Base-by-base conservation (phyloP, 164 flowering plant species). In the Paratinospora sagittata region DNA sequence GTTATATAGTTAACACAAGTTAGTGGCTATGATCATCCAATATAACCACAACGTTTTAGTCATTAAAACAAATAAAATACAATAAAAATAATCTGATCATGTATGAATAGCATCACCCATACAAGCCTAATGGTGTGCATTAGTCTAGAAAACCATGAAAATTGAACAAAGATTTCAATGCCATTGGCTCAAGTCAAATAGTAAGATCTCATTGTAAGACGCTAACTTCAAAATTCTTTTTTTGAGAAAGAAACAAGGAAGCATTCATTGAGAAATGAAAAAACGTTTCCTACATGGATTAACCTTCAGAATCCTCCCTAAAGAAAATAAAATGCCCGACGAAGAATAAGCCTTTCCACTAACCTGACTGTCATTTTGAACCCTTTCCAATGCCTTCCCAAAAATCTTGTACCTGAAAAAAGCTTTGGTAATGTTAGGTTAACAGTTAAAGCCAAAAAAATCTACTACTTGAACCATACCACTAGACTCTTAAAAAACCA, bases 301-400 rank as follows among this genome's bases (percentile, higher is more conserved):
- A 7, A n/a, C 4, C 13, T 55, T 21, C 61, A 19, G 61, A 55
- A 19, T n/a, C 17, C 21, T 55, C 7, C 61, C 24, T 55, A 13
- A 30, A 41, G 21, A 41, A 65, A 65, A 8, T 14, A n/a, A 34
- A 30, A 21, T 45, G 13, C 65, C 24, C 7, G 14, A 27, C n/a
- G 14, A 24, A 65, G 19, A n/a, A 63, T 52, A 65, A 12, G 34
- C 60, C 68, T 11, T 74, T 63, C 55, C 30, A 75, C 85, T 73
- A 41, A 94, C 98, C 95, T 91, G 96, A 72, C 83, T 39, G 43
- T 92, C 98, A 79, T 89, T 82, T 79, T 92, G 93, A 78, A 92
- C 82, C 77, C 97, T 88, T 52, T 84, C 81, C 72, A 93, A 76
- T 72, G 97, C 93, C 77, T 87, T 86, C 65, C 82, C 81, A 77